Base-by-base conservation (phyloP, 2,329 filamentous ascomycete species). In the Atkinsonella texensis region DNA sequence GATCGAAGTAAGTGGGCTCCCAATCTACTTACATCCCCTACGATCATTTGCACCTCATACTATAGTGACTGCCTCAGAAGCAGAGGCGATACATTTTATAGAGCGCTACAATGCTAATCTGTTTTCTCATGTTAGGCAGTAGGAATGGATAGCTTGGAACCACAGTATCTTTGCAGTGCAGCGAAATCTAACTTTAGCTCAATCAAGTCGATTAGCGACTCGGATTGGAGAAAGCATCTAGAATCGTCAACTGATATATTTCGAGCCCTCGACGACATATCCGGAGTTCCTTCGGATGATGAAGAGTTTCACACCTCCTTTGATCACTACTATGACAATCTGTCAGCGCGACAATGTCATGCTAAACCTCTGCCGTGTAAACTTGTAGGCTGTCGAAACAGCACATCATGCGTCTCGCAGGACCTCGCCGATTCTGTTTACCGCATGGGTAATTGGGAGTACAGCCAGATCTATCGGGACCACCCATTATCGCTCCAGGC, bases 241-340 rank as follows among this genome's bases (percentile, higher is more conserved):
- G 70, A 71, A 4, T 73, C 70, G 18, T 74, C 84, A 0, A 62
- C 65, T 2, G 56, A 67, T 0, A 69, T 93, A 0, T 87, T 79
- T 61, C 60, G 65, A 6, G 66, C 65, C 0, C 76, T 93, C 0
- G 87, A 93, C 60, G 63, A 69, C 42, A 75, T 91, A 45, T 87
- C 84, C 0, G 84, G 84, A 32, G 77, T 93, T 1, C 62, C 74
- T 0, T 55, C 71, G 0, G 66, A 65, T 35, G 76, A 82, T 54
- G 61, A 63, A 0, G 83, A 74, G 3, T 93, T 87, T 71, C 86
- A 91, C 61, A 73, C 68, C 41, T 83, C 76, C 50, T 83, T 85
- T 59, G 88, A 93, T 62, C 87, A 89, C 65, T 93, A 93, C 69
- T 93, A 83, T 60, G 88, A 93, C 64, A 93, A 89, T 60, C 75